Conservation (phyloP, 176 grass and related monocot genomes). For the Microstegium vimineum region DNA sequence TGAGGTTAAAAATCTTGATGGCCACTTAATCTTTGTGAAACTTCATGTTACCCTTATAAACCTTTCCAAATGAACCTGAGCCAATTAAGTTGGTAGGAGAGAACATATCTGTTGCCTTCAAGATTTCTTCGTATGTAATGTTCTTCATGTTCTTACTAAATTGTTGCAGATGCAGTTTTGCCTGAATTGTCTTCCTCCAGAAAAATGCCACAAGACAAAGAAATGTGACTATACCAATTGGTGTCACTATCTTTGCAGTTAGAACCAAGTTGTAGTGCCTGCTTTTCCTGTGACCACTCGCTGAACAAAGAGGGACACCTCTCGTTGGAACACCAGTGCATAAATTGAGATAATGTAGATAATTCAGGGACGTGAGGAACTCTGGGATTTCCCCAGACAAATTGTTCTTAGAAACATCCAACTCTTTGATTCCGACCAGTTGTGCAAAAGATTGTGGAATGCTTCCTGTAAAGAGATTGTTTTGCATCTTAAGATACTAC, state of each 20-base stretch:
- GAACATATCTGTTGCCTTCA: conserved; percentile 33
- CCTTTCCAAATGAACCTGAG: conserved; percentile 42
- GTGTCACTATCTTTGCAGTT: not conserved
- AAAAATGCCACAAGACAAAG: not conserved
- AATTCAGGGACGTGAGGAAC: conserved; percentile 19
- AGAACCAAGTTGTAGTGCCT: not conserved
- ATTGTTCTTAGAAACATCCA: conserved; percentile 57
- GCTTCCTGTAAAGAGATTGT: conserved; percentile 43
- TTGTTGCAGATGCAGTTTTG: not conserved
- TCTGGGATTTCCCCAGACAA: conserved; percentile 38
- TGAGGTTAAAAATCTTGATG: conserved; percentile 56
- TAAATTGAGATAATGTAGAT: conserved; percentile 31
- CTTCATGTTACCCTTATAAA: conserved; percentile 39
- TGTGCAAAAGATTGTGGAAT: conserved; percentile 42
- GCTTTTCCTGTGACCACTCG: not conserved
- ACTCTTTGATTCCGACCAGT: conserved; percentile 7
- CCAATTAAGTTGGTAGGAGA: conserved; percentile 45
- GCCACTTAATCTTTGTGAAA: conserved; percentile 17
- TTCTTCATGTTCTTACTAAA: not conserved
- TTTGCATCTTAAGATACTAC: conserved; percentile 44
- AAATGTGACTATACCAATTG: not conserved
- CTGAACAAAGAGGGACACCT: conserved; percentile 15
- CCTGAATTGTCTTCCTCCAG: not conserved
- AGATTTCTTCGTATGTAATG: conserved; percentile 30
- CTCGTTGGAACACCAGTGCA: conserved; percentile 4